phyloP scores from a whole-genome alignment of 352 stramenopile genomes.

The Saprolegnia diclina region DNA sequence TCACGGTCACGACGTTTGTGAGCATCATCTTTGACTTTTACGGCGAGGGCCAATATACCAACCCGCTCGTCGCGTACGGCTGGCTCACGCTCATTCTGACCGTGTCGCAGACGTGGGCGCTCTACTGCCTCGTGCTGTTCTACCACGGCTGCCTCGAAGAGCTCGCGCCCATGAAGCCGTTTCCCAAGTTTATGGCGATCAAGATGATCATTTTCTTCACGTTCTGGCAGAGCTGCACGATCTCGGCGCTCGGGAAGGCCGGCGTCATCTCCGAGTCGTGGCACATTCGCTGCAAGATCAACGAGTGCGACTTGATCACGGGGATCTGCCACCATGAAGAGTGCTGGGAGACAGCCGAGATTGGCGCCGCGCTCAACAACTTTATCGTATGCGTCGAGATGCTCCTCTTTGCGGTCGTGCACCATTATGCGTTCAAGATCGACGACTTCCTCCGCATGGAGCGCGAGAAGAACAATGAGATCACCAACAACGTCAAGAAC shows the following conservation, averaged over 20 bases:
- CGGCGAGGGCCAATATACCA: slow-evolving; percentile 32
- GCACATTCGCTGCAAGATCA: slow-evolving; percentile 16
- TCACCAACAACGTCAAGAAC: slow-evolving; percentile 27
- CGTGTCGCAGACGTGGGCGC: slow-evolving; percentile 41
- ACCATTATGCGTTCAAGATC: slow-evolving; percentile 48
- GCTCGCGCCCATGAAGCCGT: slow-evolving; percentile 39
- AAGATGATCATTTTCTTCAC: slow-evolving; percentile 62
- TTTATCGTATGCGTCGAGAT: slow-evolving; percentile 61
- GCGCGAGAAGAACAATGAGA: slow-evolving; percentile 25
- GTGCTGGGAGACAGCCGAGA: slow-evolving; percentile 28
- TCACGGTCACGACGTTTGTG: slow-evolving; percentile 33
- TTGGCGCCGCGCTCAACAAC: slow-evolving; percentile 46
- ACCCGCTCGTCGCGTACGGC: slow-evolving; percentile 37
- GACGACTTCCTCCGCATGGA: slow-evolving; percentile 35
- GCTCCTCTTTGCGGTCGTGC: slow-evolving; percentile 44
- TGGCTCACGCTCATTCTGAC: slow-evolving; percentile 34
- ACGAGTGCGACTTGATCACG: background rate
- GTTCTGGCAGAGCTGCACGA: slow-evolving; percentile 50
- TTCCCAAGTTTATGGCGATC: slow-evolving; percentile 53
- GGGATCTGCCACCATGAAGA: background rate
- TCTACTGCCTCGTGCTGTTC: slow-evolving; percentile 57
- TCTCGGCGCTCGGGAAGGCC: slow-evolving; percentile 37
- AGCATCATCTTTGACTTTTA: slow-evolving; percentile 30
- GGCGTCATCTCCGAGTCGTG: slow-evolving; percentile 30
- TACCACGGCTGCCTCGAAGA: slow-evolving; percentile 42